Evolutionary conservation across 2,329 filamentous ascomycete genomes (phyloP), one percentile per base, ranked within the genome.

Genomic region (Trichoderma pleuroti): DNA sequence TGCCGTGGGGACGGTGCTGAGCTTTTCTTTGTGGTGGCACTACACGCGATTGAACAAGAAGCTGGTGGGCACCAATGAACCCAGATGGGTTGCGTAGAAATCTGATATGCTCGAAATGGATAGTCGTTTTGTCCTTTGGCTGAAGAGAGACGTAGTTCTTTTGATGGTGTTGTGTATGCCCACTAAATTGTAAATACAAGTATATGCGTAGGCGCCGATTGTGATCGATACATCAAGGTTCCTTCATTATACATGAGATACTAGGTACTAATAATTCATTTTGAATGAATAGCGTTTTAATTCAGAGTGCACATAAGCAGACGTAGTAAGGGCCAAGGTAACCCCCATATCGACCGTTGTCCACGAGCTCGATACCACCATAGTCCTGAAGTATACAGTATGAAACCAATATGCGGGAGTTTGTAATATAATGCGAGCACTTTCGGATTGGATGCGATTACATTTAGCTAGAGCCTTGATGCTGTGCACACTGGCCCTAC

Each of bases 11-110:
- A 52, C 61, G 16, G n/a, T 64, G 2, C 24, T 64, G 28, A 64
- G 61, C n/a, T 64, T 64, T 52, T 64, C 61, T 12, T 52, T 64
- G n/a, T 64, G 61, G 42, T 64, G 42, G 61, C 42, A 64, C 9
- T 64, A 64, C 12, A 64, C 61, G 2, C 18, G 61, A 1, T n/a
- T 52, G 61, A 64, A 64, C 12, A 64, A 18, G n/a, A 64, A 64
- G 28, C 10, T 64, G 61, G 61, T 52, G 1, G 61, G 61, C 30
- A 64, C 61, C n/a, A 64, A 24, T 24, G 61, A 64, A 26, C 61
- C 61, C 7, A 64, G 61, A 64, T 64, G 61, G 61, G 21, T 64
- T 18, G 61, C 61, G n/a, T 64, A 64, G 18, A 24, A 4, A 3
- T 18, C 26, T 24, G 9, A 14, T 34, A 30, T n/a, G n/a, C n/a